Evolutionary conservation across 2,329 filamentous ascomycete species (phyloP).

Genomic region (Byssochlamys sp.): DNA sequence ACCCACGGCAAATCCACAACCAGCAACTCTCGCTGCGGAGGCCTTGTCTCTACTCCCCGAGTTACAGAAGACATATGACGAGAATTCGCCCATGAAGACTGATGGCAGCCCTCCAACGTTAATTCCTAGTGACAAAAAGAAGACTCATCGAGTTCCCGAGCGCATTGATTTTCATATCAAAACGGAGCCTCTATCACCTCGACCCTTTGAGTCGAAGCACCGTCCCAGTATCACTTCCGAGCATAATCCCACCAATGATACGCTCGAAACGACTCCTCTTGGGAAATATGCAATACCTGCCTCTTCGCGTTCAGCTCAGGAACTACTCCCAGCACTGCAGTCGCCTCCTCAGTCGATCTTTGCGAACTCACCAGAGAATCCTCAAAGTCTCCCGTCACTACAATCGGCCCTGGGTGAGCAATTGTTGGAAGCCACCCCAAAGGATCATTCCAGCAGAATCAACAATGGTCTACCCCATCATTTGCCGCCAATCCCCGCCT

Average conservation of each 20-base stretch:
- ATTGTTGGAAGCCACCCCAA: slow-evolving; percentile 16
- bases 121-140: neutral
- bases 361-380: slow-evolving; percentile 24
- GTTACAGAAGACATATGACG: neutral
- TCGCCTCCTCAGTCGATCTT: slow-evolving; percentile 25
- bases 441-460: slow-evolving; percentile 16
- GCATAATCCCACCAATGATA: slow-evolving; percentile 9
- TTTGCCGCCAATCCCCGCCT: slow-evolving; percentile 14
- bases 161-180: neutral
- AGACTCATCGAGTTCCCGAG: neutral
- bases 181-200: slow-evolving; percentile 1
- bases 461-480: slow-evolving; percentile 15
- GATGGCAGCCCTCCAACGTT: neutral
- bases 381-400: slow-evolving; percentile 33
- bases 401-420: slow-evolving; percentile 25
- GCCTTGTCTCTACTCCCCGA: slow-evolving; percentile 1
- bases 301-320: slow-evolving; percentile 18
- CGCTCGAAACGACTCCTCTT: slow-evolving; percentile 20
- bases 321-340: slow-evolving; percentile 31
- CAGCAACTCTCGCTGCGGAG: neutral
- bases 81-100: neutral
- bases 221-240: neutral
- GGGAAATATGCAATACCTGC: slow-evolving; percentile 24
- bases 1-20: neutral
- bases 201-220: neutral